Evolutionary conservation across 73 alveolate species (phyloP).

Genomic region (Uronychia setigera): DNA sequence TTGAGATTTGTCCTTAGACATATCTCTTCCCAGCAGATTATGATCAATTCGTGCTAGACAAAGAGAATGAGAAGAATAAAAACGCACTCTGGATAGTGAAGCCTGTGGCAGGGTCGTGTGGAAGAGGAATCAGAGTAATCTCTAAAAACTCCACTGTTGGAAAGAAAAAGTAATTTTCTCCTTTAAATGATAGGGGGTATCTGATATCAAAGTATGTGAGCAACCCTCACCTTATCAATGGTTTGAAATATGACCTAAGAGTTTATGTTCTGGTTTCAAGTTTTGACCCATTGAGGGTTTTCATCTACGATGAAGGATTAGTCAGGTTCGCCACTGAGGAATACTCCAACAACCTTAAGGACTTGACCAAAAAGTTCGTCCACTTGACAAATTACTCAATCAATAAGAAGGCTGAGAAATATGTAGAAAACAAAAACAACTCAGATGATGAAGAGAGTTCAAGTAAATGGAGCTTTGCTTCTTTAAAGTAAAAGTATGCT

Average conservation of each 20-base stretch:
- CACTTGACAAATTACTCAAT: constrained; percentile 71
- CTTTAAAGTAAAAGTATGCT: constrained; percentile 57
- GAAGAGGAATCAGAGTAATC: constrained; percentile 93
- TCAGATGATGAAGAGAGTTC: constrained; percentile 52
- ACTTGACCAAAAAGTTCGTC: constrained; percentile 37
- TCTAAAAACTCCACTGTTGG: constrained; percentile 64
- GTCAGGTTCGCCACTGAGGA: constrained; percentile 97
- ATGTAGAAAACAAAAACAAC: constrained; percentile 37
- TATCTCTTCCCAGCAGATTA: constrained; percentile 89
- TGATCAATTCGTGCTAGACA: constrained; percentile 76
- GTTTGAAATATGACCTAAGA: constrained; percentile 93
- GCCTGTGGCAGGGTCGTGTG: constrained; percentile 96
- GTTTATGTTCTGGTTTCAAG: constrained; percentile 90
- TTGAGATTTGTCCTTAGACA: constrained; percentile 87
- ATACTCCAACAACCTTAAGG: constrained; percentile 59
- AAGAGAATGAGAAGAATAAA: constrained; percentile 71
- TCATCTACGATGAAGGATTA: constrained; percentile 96
- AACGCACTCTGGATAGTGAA: constrained; percentile 90
- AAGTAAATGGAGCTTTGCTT: constrained; percentile 84
- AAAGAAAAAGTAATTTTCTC: constrained; percentile 42
- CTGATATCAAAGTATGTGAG: constrained; percentile 84
- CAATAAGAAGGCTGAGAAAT: constrained; percentile 67
- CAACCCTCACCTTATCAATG: constrained; percentile 94
- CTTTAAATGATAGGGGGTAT: constrained; percentile 14
- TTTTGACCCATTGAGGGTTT: constrained; percentile 95